Evolutionary conservation across 495 filamentous ascomycete species (phyloP).

Genomic region (Talaromyces ruber): DNA sequence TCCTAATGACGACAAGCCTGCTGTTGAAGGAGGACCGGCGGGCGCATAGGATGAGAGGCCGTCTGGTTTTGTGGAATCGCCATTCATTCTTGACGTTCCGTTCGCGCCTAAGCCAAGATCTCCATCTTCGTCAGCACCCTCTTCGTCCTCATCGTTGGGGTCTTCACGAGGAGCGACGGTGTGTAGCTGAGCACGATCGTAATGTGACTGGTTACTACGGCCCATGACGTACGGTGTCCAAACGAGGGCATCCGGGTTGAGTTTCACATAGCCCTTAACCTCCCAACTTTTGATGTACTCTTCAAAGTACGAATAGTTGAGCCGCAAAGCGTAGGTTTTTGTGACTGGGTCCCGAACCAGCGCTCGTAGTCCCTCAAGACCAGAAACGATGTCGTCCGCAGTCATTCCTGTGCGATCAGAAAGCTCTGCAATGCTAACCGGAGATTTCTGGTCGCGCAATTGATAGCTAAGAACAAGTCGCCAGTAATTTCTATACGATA

Average conservation of each 20-base stretch:
- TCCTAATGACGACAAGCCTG: slow-evolving; percentile 10
- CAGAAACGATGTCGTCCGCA: slow-evolving; percentile 90
- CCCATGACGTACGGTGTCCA: slow-evolving; percentile 99
- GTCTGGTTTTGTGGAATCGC: slow-evolving; percentile 8
- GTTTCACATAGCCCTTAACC: slow-evolving; percentile 72
- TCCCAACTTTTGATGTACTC: slow-evolving; percentile 84
- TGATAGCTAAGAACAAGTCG: slow-evolving; percentile 79
- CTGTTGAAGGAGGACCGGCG: slow-evolving; percentile 32
- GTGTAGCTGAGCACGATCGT: slow-evolving; percentile 75
- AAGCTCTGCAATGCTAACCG: slow-evolving; percentile 68
- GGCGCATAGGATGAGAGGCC: slow-evolving; percentile 13
- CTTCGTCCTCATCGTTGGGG: slow-evolving; percentile 45
- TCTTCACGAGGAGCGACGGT: slow-evolving; percentile 78
- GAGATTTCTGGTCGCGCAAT: slow-evolving; percentile 52
- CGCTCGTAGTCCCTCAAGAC: slow-evolving; percentile 78
- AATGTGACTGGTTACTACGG: slow-evolving; percentile 69
- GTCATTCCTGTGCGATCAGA: slow-evolving; percentile 93
- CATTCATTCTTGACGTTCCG: slow-evolving; percentile 16
- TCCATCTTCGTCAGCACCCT: slow-evolving; percentile 18
- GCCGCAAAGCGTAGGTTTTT: slow-evolving; percentile 75
- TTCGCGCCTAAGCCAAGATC: slow-evolving; percentile 17
- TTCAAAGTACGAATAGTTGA: slow-evolving; percentile 73
- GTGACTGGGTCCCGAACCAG: slow-evolving; percentile 86
- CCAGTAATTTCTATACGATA: slow-evolving; percentile 98
- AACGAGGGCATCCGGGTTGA: slow-evolving; percentile 72